phyloP scores from a whole-genome alignment of 2,329 filamentous ascomycete genomes.

The Volutella citrinella region DNA sequence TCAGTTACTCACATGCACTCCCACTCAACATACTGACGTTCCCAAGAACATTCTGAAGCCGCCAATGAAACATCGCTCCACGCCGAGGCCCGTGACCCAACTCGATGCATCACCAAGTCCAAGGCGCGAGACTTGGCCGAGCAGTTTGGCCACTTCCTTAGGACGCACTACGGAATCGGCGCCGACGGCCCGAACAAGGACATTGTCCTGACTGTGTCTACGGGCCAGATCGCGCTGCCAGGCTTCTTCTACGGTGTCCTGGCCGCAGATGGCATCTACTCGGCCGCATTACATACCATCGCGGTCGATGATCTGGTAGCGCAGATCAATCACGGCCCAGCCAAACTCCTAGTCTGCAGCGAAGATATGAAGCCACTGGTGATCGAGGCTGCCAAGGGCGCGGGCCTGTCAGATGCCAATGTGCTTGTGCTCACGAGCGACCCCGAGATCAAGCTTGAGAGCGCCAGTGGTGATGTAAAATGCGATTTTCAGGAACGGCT shows the following conservation, averaged over 20 bases:
- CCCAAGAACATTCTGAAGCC: too few relatives aligned
- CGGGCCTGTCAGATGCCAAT: conserved; percentile 40
- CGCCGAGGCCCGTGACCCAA: conserved; percentile 54
- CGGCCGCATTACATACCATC: conserved; percentile 48
- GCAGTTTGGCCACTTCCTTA: conserved; percentile 53
- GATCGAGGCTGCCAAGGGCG: conserved; percentile 45
- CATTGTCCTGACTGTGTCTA: conserved; percentile 54
- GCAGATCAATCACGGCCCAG: conserved; percentile 37
- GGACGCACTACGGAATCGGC: conserved; percentile 51
- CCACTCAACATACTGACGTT: conserved; percentile 34
- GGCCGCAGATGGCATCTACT: conserved; percentile 58
- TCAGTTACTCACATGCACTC: not conserved
- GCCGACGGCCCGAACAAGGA: conserved; percentile 44
- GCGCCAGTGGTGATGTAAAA: conserved; percentile 17
- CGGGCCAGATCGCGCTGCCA: conserved; percentile 53
- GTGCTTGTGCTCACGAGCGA: conserved; percentile 50
- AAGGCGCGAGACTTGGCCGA: conserved; percentile 46
- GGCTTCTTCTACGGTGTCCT: conserved; percentile 54
- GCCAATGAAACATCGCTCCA: conserved; percentile 55
- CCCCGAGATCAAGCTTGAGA: conserved; percentile 24
- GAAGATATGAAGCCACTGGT: conserved; percentile 45
- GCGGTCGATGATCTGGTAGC: conserved; percentile 50
- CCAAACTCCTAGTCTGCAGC: conserved; percentile 42
- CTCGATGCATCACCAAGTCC: conserved; percentile 51
- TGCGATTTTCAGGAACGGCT: conserved; percentile 36